A percentile compares a stretch with the other conserved stretches of the same genome.
These are phyloP conservation scores for Lithospermum erythrorhizon DNA, from an alignment of 257 asterid species.

Conservation along the genomic window DNA sequence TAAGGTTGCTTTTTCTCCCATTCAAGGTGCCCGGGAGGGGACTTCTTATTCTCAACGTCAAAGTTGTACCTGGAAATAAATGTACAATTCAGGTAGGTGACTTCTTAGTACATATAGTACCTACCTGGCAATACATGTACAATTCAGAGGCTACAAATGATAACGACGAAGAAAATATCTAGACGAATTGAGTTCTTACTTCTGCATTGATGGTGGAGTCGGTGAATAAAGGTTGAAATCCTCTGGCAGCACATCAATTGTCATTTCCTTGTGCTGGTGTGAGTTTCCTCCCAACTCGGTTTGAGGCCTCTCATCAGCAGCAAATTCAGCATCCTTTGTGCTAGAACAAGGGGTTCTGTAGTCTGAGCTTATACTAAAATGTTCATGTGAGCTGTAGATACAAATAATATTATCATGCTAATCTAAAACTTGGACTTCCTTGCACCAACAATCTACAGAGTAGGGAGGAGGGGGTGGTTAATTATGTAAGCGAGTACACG, in stretches of 20 bases:
- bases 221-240: no score
- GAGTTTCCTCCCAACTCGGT: conserved; percentile 5
- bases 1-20: conserved; percentile 23
- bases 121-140: neutral
- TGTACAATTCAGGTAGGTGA: neutral
- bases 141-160: neutral
- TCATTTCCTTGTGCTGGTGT: conserved; percentile 18
- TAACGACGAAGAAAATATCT: no score
- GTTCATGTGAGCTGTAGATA: conserved; percentile 22
- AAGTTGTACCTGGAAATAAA: conserved; percentile 33
- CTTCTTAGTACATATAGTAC: neutral
- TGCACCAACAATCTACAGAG: neutral
- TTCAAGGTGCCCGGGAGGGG: conserved; percentile 25
- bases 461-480: no score
- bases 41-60: conserved; percentile 26
- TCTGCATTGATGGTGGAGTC: conserved; percentile 19
- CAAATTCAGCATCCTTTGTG: conserved; percentile 9
- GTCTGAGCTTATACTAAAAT: conserved; percentile 17
- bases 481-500: no score
- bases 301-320: conserved; percentile 6
- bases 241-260: conserved; percentile 12
- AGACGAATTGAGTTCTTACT: conserved; percentile 6
- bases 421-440: neutral
- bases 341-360: conserved; percentile 21
- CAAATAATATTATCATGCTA: neutral